Evolutionary conservation across 495 filamentous ascomycete genomes (phyloP).

Genomic region (Penicillium egyptiacum): DNA sequence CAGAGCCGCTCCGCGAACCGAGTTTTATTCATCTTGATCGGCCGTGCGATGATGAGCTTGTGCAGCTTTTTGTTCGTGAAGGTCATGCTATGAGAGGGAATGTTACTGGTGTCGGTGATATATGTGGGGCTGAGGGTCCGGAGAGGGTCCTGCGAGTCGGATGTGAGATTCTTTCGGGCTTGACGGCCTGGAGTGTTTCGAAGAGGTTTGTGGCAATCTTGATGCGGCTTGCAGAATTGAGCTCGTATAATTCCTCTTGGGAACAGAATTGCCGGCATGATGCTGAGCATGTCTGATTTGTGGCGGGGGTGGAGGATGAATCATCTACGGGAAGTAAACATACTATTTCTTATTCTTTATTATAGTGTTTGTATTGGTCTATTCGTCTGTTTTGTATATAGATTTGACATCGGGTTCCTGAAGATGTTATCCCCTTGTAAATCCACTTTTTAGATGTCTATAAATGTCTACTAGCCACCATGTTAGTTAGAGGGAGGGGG

Average conservation of each 20-base stretch:
- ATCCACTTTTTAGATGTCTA: too few relatives aligned
- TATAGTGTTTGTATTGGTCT: not conserved
- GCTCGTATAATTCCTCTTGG: not conserved
- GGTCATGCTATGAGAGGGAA: conserved; percentile 49
- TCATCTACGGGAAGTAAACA: not conserved
- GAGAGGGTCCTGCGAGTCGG: conserved; percentile 42
- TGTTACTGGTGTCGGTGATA: conserved; percentile 51
- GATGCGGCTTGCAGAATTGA: conserved; percentile 16
- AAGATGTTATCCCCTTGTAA: not conserved
- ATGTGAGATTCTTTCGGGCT: conserved; percentile 38
- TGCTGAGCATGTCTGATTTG: conserved; percentile 2
- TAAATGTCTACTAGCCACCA: too few relatives aligned
- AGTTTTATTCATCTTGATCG: conserved; percentile 51
- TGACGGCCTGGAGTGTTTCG: conserved; percentile 44
- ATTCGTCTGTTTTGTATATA: not conserved
- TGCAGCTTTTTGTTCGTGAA: conserved; percentile 51
- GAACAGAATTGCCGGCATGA: not conserved
- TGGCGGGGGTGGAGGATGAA: not conserved
- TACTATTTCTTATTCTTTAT: not conserved
- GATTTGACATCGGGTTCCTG: not conserved
- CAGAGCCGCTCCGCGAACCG: conserved; percentile 21
- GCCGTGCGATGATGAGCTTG: conserved; percentile 55
- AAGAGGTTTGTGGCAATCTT: conserved; percentile 35
- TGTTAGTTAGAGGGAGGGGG: too few relatives aligned
- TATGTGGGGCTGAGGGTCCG: conserved; percentile 46